Conservation (phyloP, 495 filamentous ascomycete genomes). For the Talaromyces trachyspermus region DNA sequence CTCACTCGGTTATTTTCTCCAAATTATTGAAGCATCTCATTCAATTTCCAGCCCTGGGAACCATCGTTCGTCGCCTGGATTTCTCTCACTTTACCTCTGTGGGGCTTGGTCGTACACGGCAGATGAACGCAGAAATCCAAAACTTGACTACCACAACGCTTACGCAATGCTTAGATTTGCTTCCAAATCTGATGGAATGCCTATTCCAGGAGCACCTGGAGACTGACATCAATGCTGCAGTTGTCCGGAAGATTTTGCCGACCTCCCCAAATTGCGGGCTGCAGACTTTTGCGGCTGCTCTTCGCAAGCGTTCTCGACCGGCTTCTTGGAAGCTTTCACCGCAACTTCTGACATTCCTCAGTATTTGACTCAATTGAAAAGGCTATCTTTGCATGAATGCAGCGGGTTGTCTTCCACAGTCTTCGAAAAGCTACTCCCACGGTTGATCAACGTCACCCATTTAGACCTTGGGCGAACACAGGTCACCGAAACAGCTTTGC, state of each 20-base stretch:
- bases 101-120: slow-evolving; percentile 69
- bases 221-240: slow-evolving; percentile 61
- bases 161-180: slow-evolving; percentile 64
- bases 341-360: slow-evolving; percentile 35
- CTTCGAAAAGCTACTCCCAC: slow-evolving; percentile 65
- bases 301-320: slow-evolving; percentile 57
- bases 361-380: slow-evolving; percentile 50
- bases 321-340: slow-evolving; percentile 45
- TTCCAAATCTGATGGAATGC: slow-evolving; percentile 73
- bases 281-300: slow-evolving; percentile 78
- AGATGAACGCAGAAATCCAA: slow-evolving; percentile 72
- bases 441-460: slow-evolving; percentile 63
- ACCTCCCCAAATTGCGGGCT: slow-evolving; percentile 57
- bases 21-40: slow-evolving; percentile 71
- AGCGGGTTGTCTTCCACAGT: slow-evolving; percentile 60
- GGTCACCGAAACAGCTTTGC: slow-evolving; percentile 65
- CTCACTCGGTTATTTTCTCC: slow-evolving; percentile 78
- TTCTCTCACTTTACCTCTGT: slow-evolving; percentile 86
- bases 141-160: slow-evolving; percentile 75
- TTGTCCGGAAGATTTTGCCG: slow-evolving; percentile 67
- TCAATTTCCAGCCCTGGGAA: slow-evolving; percentile 63
- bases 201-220: slow-evolving; percentile 78
- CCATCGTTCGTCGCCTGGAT: slow-evolving; percentile 73
- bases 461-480: slow-evolving; percentile 76
- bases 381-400: slow-evolving; percentile 77